Conservation (phyloP, 1,139 yeast genomes). For the Trichomonascaceae sp. region DNA sequence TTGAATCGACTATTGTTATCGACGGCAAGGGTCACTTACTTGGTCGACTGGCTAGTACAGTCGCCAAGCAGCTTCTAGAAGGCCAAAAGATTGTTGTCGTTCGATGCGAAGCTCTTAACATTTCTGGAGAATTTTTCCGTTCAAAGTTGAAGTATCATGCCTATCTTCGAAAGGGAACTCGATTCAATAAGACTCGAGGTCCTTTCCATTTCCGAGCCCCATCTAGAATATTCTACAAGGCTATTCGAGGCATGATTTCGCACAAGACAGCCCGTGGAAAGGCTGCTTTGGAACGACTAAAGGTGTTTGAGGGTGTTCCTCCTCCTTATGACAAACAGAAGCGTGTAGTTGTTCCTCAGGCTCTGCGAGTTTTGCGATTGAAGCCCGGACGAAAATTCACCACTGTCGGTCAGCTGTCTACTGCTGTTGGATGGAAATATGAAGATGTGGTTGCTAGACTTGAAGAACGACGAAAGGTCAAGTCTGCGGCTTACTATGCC, state of each 20-base stretch:
- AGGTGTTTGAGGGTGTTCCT: slow-evolving; percentile 99
- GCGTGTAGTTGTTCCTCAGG: slow-evolving; percentile 99
- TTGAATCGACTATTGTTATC: slow-evolving; percentile 86
- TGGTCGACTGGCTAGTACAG: slow-evolving; percentile 99
- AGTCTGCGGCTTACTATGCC: slow-evolving; percentile 98
- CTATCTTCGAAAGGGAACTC: slow-evolving; percentile 98
- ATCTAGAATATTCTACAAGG: slow-evolving; percentile 99
- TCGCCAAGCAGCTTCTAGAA: slow-evolving; percentile 96
- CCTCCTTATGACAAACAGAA: slow-evolving; percentile 99
- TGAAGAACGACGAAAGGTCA: slow-evolving; percentile 99
- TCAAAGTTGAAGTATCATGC: slow-evolving; percentile 99
- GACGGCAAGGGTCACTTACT: slow-evolving; percentile 92
- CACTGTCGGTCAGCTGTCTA: slow-evolving; percentile 92
- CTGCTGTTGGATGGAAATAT: slow-evolving; percentile 99
- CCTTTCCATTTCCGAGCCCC: slow-evolving; percentile 99
- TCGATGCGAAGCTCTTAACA: slow-evolving; percentile 97
- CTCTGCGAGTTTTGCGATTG: slow-evolving; percentile 98
- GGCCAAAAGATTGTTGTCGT: slow-evolving; percentile 98
- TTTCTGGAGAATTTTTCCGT: slow-evolving; percentile 99
- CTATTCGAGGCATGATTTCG: slow-evolving; percentile 98
- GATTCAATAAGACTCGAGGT: slow-evolving; percentile 98
- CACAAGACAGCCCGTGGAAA: slow-evolving; percentile 99
- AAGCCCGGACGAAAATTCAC: slow-evolving; percentile 99
- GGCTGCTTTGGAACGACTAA: slow-evolving; percentile 98
- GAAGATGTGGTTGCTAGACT: slow-evolving; percentile 95